phyloP scores from a whole-genome alignment of 257 asterid genomes.

The Jacaranda copaia region DNA sequence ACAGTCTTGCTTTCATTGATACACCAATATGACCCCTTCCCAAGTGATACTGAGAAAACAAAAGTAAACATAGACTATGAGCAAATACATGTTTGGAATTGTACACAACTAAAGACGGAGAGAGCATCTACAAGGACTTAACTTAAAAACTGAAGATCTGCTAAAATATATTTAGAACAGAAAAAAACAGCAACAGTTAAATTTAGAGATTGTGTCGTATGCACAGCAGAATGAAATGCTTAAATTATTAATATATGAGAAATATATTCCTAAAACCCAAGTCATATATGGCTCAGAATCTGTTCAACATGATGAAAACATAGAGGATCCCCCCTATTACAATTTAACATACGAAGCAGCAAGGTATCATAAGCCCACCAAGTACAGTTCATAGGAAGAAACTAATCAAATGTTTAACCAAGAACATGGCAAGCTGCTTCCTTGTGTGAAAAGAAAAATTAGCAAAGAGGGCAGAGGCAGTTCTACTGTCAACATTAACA shows the following conservation, averaged over 20 bases:
- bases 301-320: neutral
- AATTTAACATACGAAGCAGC: neutral
- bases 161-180: neutral
- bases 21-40: constrained; percentile 97
- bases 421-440: neutral
- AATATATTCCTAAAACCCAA: no score
- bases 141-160: constrained; percentile 10
- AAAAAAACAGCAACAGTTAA: constrained; percentile 8
- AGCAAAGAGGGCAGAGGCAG: no score
- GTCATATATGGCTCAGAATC: neutral
- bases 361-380: neutral
- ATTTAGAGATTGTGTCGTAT: neutral
- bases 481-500: no score
- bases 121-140: constrained; percentile 12
- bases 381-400: constrained; percentile 3
- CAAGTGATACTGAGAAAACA: constrained; percentile 74
- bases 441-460: no score
- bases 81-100: constrained; percentile 23
- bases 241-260: no score
- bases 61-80: constrained; percentile 27
- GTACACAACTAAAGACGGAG: neutral
- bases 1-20: constrained; percentile 74
- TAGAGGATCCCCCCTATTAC: neutral
- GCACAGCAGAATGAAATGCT: constrained; percentile 24
- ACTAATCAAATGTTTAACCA: neutral